These are phyloP conservation scores for Cardamine occulta DNA, from an alignment of 345 rosid species.

Conservation along the genomic window DNA sequence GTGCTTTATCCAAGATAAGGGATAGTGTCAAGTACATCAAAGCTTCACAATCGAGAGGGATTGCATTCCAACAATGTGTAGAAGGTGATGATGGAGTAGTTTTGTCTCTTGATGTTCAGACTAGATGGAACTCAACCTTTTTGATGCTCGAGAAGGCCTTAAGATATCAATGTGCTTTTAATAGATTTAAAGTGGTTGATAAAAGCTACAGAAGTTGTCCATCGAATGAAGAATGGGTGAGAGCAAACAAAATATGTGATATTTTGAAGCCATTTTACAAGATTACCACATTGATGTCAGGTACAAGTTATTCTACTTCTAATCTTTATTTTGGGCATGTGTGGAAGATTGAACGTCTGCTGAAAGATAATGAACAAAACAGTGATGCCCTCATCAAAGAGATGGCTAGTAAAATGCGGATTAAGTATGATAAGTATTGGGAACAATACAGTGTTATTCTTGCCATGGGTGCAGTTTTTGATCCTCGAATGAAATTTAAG, in stretches of 20 bases:
- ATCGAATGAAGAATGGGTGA: background rate
- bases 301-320: constrained; percentile 1
- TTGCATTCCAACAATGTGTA: too few species aligned
- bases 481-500: background rate
- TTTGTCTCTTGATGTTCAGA: too few species aligned
- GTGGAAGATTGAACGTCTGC: background rate
- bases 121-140: too few species aligned
- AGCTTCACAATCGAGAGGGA: too few species aligned
- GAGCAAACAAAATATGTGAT: background rate
- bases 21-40: too few species aligned
- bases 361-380: background rate
- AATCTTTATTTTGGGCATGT: background rate
- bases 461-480: background rate
- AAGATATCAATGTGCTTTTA: background rate
- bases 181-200: constrained; percentile 9
- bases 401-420: background rate
- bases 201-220: constrained; percentile 1
- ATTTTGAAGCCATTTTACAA: background rate
- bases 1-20: too few species aligned
- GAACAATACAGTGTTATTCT: background rate
- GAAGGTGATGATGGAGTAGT: too few species aligned
- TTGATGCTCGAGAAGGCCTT: too few species aligned
- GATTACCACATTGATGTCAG: background rate
- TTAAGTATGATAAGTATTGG: too few species aligned
- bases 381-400: background rate